Evolutionary conservation across 148 eudicot genomes (phyloP).

Genomic region (Camellia granthamiana): DNA sequence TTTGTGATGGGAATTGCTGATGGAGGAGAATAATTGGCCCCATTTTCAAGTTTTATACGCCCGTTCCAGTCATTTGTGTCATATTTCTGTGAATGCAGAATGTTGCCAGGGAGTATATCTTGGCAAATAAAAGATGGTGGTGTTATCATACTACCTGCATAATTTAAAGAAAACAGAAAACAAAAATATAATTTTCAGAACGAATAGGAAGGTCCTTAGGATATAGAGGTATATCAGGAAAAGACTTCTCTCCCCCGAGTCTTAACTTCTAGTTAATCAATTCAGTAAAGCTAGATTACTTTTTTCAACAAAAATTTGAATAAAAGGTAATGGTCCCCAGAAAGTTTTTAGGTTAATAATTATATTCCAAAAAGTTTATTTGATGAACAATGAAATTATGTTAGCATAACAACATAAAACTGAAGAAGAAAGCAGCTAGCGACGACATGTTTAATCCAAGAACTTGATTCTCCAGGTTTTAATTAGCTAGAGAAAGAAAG

Average conservation of each 20-base stretch:
- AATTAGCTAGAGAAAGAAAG: too few species aligned
- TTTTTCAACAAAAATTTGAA: neutral
- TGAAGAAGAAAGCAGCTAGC: neutral
- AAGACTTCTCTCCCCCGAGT: neutral
- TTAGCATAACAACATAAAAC: neutral
- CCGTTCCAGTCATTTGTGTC: constrained; percentile 32
- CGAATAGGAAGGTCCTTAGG: neutral
- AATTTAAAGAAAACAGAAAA: constrained; percentile 9
- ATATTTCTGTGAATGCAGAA: constrained; percentile 22
- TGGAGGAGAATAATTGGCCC: constrained; percentile 22
- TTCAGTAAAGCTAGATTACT: neutral
- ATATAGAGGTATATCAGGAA: neutral
- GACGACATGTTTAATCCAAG: neutral
- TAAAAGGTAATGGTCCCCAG: neutral
- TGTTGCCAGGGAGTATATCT: constrained; percentile 33
- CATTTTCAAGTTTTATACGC: constrained; percentile 42
- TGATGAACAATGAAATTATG: neutral
- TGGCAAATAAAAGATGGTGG: constrained; percentile 44
- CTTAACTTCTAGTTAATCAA: neutral
- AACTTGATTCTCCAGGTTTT: neutral
- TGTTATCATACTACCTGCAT: constrained; percentile 30
- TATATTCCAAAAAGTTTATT: neutral
- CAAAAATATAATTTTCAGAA: neutral
- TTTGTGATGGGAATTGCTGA: constrained; percentile 23
- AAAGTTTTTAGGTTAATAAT: neutral